Evolutionary conservation across 371 early-diverging fungal genomes (phyloP).

Genomic region (Zychaea mexicana): DNA sequence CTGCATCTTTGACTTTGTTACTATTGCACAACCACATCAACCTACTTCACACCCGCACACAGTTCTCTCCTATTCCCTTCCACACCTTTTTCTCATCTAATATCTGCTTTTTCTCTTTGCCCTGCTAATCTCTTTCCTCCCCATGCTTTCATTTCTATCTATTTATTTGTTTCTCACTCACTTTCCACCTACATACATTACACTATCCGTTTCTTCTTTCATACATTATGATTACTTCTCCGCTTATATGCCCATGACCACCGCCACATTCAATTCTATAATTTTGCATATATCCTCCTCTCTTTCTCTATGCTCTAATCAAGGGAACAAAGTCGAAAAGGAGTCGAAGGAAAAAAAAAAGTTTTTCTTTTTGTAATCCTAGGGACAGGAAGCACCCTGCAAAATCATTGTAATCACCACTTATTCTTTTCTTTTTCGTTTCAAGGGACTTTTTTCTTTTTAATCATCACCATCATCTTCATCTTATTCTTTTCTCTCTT

Average conservation of each 20-base stretch:
- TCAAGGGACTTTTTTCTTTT: constrained; percentile 5
- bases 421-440: constrained; percentile 4
- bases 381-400: constrained; percentile 6
- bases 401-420: constrained; percentile 8
- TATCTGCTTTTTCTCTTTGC: neutral
- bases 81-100: too few relatives aligned
- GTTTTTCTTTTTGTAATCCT: constrained; percentile 3
- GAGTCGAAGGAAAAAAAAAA: constrained; percentile 9
- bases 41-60: neutral
- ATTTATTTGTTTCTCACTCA: neutral
- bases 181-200: neutral
- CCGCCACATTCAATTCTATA: neutral
- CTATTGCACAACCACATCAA: neutral
- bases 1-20: neutral
- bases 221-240: constrained; percentile 12
- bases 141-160: neutral
- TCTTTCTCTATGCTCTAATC: constrained; percentile 6
- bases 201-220: neutral
- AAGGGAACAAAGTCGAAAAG: constrained; percentile 7
- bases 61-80: too few relatives aligned
- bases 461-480: too few relatives aligned
- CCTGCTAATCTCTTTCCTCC: neutral
- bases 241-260: constrained; percentile 10
- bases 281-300: neutral
- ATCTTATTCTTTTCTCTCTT: too few relatives aligned